A percentile compares a stretch with the other conserved stretches of the same genome.
phyloP scores from a whole-genome alignment of 2,329 filamentous ascomycete species.

The Laburnicola sp. region DNA sequence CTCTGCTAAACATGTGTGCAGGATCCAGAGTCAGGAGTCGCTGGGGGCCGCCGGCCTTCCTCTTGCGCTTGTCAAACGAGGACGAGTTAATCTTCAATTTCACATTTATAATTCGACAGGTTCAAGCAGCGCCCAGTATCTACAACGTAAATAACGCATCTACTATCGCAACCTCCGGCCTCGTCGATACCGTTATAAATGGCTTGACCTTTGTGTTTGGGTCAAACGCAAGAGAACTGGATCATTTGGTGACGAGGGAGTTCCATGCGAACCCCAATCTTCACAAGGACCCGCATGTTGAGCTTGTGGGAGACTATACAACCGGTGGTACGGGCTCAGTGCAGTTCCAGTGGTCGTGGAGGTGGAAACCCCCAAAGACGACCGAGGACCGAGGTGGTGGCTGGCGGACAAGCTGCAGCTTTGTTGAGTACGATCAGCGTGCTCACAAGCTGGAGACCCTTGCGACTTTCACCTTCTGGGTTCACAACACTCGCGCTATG shows the following conservation, averaged over 20 bases:
- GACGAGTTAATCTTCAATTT: constrained; percentile 94
- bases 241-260: constrained; percentile 90
- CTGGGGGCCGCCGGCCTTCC: constrained; percentile 65
- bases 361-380: constrained; percentile 86
- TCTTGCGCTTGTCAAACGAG: constrained; percentile 84
- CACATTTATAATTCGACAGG: constrained; percentile 75
- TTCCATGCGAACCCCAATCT: constrained; percentile 97
- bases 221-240: constrained; percentile 81
- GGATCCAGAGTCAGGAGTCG: constrained; percentile 69
- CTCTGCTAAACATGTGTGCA: constrained; percentile 44
- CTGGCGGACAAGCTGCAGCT: constrained; percentile 96
- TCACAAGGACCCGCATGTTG: constrained; percentile 95
- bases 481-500: constrained; percentile 66
- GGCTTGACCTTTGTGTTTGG: constrained; percentile 92
- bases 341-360: constrained; percentile 94
- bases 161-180: constrained; percentile 46
- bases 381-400: constrained; percentile 83
- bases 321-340: constrained; percentile 83
- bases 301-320: constrained; percentile 87
- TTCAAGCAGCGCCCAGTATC: constrained; percentile 47
- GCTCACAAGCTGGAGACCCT: constrained; percentile 86
- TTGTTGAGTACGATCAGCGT: constrained; percentile 94
- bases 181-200: constrained; percentile 74
- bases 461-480: constrained; percentile 93
- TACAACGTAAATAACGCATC: constrained; percentile 51